Base-by-base conservation (phyloP, 1,284 basidiomycete species). In the Cryptococcus hybrid region DNA sequence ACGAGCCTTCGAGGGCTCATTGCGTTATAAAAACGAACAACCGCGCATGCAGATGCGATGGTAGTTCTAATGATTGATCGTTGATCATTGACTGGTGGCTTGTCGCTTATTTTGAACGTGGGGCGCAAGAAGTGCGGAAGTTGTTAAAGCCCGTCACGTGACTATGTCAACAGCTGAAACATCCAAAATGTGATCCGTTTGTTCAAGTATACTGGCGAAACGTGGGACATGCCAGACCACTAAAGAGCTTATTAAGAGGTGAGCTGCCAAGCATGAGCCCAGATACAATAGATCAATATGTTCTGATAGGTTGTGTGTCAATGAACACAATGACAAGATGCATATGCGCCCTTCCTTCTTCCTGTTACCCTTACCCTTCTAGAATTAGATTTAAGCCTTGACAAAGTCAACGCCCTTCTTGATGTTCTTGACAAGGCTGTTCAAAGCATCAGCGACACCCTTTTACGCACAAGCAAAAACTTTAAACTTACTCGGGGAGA, bases 381-480 rank as follows among this genome's bases (percentile, higher is more conserved):
- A 46, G 34, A 15, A 38, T 34, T 9, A 12, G 12, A 46, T 54
- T 46, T 63, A 63, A 54, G 62, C 62, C 53, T 59, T 56, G 71
- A 86, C 88, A 71, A 95, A 93, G 59, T 85, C 83, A 79, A 85
- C 86, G 80, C 92, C 92, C 86, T 93, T 95, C 80, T 90, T 86
- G 73, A 97, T 94, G 86, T 96, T 96, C 86, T 92, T 93, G 85
- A 90, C 89, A 72, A 95, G 85, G 65, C 77, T 77, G 35, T 38
- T 11, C 11, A 12, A 35, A 37, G 7, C 24, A 55, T 44, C 36
- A 52, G 47, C 30, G 12, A 11, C 13, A 15, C 18, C 30, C 46
- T 6, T 39, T 44, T 11, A 11, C 18, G 13, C 8, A 12, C 43
- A 35, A n/a, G 30, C 2, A 18, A 13, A 30, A 18, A 47, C n/a